Base-by-base conservation (phyloP, 495 filamentous ascomycete genomes). In the Penicillium canariense region DNA sequence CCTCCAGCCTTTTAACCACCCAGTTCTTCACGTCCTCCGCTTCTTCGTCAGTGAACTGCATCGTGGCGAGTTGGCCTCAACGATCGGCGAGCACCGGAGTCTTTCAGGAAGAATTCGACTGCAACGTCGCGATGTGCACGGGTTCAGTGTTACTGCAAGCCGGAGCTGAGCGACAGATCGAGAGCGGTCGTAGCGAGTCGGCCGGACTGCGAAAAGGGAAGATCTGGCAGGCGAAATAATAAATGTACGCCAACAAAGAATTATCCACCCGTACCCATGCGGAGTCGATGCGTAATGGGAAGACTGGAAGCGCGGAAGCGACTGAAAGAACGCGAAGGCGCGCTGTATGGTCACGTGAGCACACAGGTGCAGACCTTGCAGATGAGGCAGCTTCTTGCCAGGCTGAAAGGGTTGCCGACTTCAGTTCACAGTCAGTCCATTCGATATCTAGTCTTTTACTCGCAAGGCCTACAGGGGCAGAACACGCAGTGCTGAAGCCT, bases 1-100 rank as follows among this genome's bases (percentile, higher is more conserved):
- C 87, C 68, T 95, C 92, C 17, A 98, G 77, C 55, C 90, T 87
- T 72, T 86, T 89, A 48, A 96, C 87, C 55, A 97, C 87, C 91
- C 91, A 98, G 50, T 75, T 79, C 78, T 96, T 95, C 48, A 98
- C 78, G 27, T 85, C 76, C 12, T 76, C 73, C 48, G 84, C 81
- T 67, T 96, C 84, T 39, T 81, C 84, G 46, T 96, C 91, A 22
- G 85, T 76, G 60, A 96, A 87, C 57, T 89, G 74, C 91, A 96
- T 96, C 15, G 9, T 50, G 39, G 28, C 27, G 11, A 30, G 8
- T 31, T 15, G 25, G 5, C 0, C 26, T 56, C 40, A 38, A 28
- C 3, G 14, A 45, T 9, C 23, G 11, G 28, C 3, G 44, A 34
- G 7, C 0, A 44, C 23, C 5, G 18, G 23, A 2, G 3, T 25